Base-by-base conservation (phyloP, 306 rosid species). In the Cicer judaicum region DNA sequence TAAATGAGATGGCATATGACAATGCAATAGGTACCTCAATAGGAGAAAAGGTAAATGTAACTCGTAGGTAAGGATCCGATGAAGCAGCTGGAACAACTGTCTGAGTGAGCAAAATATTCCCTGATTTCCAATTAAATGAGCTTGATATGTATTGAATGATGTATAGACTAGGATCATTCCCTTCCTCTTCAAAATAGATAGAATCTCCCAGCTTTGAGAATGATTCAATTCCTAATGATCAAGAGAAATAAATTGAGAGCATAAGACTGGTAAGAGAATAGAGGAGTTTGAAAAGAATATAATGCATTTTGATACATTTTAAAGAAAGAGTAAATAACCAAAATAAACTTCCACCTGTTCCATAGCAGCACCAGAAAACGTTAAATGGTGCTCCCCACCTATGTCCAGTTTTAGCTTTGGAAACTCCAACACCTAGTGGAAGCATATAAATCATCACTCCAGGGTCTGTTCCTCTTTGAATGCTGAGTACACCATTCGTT, bases 401-500 rank as follows among this genome's bases (percentile, higher is more conserved):
- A 78, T 85, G 94, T 16, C 0, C 44, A 54, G 87, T 77, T 48
- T 3, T 61, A 61, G 93, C 87, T 87, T 94, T 94, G 46, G 97
- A 91, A 80, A 69, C 83, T 47, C 96, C 98, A 53, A 73, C 55
- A 10, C 84, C 94, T 47, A 78, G 79, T 21, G 98, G 98, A 15
- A 94, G 93, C 92, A 94, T 86, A 83, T 94, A 94, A 74, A 94
- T 83, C 98, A 94, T 94, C 49, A 89, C 89, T 67, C 98, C 98
- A 38, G 98, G 96, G 19, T 91, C 87, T 18, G 91, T 91, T 85
- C 98, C 97, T 85, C 97, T 90, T 83, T 94, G 98, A 74, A 90
- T 88, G 78, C 93, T 9, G 7, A 94, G 85, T 21, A 94, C 91
- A 6, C 97, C 98, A 64, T 94, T 94, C 43, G 97, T 94, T 39